Conservation (phyloP, 306 rosid genomes). For the Glycyrrhiza uralensis region DNA sequence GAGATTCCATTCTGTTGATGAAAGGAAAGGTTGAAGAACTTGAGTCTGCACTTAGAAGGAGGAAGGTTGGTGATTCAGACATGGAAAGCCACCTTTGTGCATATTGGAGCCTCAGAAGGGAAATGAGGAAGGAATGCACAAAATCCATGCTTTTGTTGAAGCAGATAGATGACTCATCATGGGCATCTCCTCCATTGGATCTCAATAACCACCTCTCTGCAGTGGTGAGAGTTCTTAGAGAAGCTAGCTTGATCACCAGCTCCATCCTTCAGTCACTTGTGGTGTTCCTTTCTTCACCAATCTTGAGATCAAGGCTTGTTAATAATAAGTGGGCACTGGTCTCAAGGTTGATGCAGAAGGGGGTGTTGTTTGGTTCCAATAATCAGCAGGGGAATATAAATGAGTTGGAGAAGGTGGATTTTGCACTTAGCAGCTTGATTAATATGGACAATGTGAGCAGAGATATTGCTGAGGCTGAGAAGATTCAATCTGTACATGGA, state of each 20-base stretch:
- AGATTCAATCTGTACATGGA: conserved; percentile 41
- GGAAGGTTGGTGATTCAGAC: conserved; percentile 45
- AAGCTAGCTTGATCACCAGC: conserved; percentile 48
- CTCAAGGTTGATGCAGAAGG: conserved; percentile 58
- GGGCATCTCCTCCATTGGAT: conserved; percentile 18
- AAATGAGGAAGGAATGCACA: conserved; percentile 47
- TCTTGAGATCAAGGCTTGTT: conserved; percentile 50
- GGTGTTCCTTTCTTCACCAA: conserved; percentile 48
- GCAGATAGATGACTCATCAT: conserved; percentile 40
- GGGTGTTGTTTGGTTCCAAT: conserved; percentile 19
- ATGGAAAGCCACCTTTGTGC: conserved; percentile 30
- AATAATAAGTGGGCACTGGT: conserved; percentile 71
- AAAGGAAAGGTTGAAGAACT: conserved; percentile 47
- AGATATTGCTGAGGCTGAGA: conserved; percentile 37
- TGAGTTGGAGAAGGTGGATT: conserved; percentile 61
- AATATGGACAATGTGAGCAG: conserved; percentile 19
- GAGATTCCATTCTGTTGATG: conserved; percentile 42
- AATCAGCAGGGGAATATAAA: conserved; percentile 32
- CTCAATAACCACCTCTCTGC: conserved; percentile 43
- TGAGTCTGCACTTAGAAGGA: conserved; percentile 59
- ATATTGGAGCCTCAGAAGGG: conserved; percentile 46
- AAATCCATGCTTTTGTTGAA: conserved; percentile 42
- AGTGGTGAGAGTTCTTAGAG: conserved; percentile 58
- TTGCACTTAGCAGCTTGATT: conserved; percentile 41
- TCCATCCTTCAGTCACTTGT: conserved; percentile 48